Evolutionary conservation across 345 rosid species (phyloP), one percentile per base, ranked within the genome.

Genomic region (Citrus inodora): DNA sequence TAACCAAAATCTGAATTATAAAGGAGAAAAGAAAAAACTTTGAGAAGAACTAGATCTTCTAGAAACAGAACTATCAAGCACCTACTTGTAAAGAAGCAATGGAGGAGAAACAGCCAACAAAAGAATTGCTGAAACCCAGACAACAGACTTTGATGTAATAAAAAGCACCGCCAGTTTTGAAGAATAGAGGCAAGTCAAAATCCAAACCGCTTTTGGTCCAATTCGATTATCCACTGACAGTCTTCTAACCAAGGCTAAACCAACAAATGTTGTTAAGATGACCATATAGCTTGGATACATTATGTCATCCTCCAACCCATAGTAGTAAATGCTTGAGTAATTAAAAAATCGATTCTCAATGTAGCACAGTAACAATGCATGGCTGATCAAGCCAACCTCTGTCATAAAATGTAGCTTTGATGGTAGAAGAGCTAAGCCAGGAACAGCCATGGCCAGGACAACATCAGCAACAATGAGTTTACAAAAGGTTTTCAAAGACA

Each of bases 231-330:
- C 98, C 63, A 81, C 91, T 40, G 86, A 89, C 33, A 94, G 89
- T 84, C 92, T 92, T 84, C 97, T 89, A 66, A 92, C 94, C 77
- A 96, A 74, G 80, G 95, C 95, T 91, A 92, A 83, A 76, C 99
- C 99, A 66, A 92, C 68, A 61, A 88, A 82, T 38, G 98, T 88
- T 5, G 99, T 96, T 88, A 94, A 56, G 80, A 96, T 90, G 79
- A 94, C 95, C 98, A 96, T 92, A 88, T 94, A 94, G 87, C 98
- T 94, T 37, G 99, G 99, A 80, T 96, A 96, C 98, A 94, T 96
- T 80, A 93, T 95, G 70, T 94, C 98, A 65, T 96, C 98, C 80
- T 96, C 99, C 86, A 93, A 77, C 72, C 98, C 98, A 78, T 89
- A 93, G 79, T 88, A 90, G 87, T 94, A 94, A 80, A 93, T 86